phyloP scores from a whole-genome alignment of 768 basidiomycete genomes.

The Cystobasidium ongulense region DNA sequence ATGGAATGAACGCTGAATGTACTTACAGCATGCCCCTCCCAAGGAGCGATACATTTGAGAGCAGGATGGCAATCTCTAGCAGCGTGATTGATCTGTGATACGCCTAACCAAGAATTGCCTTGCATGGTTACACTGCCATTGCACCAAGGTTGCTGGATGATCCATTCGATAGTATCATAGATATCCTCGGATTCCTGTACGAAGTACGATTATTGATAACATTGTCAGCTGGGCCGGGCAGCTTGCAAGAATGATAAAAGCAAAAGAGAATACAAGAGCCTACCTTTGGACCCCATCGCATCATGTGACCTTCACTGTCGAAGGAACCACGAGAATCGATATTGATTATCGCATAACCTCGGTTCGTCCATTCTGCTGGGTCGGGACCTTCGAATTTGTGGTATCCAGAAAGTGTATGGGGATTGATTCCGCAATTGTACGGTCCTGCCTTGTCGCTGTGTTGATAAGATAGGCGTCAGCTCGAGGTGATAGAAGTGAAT shows the following conservation, averaged over 20 bases:
- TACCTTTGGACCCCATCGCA: slow-evolving; percentile 27
- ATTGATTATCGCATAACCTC: slow-evolving; percentile 32
- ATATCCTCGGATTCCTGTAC: slow-evolving; percentile 29
- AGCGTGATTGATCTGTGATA: slow-evolving; percentile 36
- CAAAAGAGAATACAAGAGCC: background rate
- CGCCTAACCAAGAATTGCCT: slow-evolving; percentile 32
- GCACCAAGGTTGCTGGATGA: slow-evolving; percentile 35
- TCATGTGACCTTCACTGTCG: slow-evolving; percentile 32
- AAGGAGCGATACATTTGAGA: slow-evolving; percentile 40
- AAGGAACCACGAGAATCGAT: slow-evolving; percentile 29
- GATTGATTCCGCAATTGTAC: slow-evolving; percentile 28
- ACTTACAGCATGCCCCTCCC: slow-evolving; percentile 37
- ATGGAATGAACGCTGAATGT: too few relatives aligned
- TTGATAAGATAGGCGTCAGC: too few relatives aligned
- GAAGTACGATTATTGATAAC: too few relatives aligned
- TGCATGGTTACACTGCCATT: slow-evolving; percentile 37
- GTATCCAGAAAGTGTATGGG: slow-evolving; percentile 24
- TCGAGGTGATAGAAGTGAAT: too few relatives aligned
- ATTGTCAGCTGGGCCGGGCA: too few relatives aligned
- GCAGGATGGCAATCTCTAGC: slow-evolving; percentile 35
- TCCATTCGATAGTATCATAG: slow-evolving; percentile 34
- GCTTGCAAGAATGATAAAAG: background rate
- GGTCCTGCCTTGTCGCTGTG: slow-evolving; percentile 20
- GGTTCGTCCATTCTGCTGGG: slow-evolving; percentile 30
- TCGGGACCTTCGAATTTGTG: slow-evolving; percentile 35